Percentiles rank a stretch among this genome's conserved stretches.
Evolutionary conservation across 768 basidiomycete genomes (phyloP).

Genomic region (Tulasnella sp.): DNA sequence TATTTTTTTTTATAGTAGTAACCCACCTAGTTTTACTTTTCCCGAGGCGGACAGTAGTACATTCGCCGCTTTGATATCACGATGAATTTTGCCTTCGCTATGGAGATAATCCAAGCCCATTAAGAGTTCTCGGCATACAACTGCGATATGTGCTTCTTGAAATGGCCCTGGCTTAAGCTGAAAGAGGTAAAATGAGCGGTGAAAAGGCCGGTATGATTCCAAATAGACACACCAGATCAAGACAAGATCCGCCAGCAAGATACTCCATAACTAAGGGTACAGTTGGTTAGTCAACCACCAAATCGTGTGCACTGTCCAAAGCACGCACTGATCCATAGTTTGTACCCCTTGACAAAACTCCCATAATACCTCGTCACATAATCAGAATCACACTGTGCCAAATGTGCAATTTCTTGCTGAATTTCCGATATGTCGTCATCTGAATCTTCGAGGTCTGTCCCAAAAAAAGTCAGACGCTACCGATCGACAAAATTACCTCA

Average conservation of each 20-base stretch:
- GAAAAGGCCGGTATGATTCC: background rate
- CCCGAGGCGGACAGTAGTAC: slow-evolving; percentile 72
- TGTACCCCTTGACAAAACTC: slow-evolving; percentile 91
- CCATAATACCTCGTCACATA: slow-evolving; percentile 95
- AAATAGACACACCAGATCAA: slow-evolving; percentile 48
- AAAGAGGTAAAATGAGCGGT: background rate
- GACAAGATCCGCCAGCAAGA: slow-evolving; percentile 94
- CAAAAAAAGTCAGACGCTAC: background rate
- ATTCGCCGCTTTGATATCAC: slow-evolving; percentile 98
- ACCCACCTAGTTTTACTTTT: slow-evolving; percentile 68
- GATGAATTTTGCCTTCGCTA: slow-evolving; percentile 87
- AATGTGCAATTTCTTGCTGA: slow-evolving; percentile 93
- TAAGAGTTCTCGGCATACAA: slow-evolving; percentile 85
- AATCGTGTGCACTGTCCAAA: background rate
- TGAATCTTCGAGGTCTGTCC: slow-evolving; percentile 84
- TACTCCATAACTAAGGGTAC: slow-evolving; percentile 72
- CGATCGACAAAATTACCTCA: too few relatives aligned
- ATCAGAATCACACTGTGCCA: slow-evolving; percentile 92
- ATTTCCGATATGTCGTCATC: slow-evolving; percentile 99
- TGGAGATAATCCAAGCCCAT: slow-evolving; percentile 95
- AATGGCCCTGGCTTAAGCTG: slow-evolving; percentile 79
- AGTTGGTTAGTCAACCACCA: background rate
- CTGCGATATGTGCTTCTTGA: slow-evolving; percentile 86
- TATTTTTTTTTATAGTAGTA: background rate
- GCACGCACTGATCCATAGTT: slow-evolving; percentile 73